Percentiles rank a stretch among this genome's conserved stretches.
These are phyloP conservation scores for Mytilinidion resinicola DNA, from an alignment of 495 filamentous ascomycete genomes.

Conservation along the genomic window DNA sequence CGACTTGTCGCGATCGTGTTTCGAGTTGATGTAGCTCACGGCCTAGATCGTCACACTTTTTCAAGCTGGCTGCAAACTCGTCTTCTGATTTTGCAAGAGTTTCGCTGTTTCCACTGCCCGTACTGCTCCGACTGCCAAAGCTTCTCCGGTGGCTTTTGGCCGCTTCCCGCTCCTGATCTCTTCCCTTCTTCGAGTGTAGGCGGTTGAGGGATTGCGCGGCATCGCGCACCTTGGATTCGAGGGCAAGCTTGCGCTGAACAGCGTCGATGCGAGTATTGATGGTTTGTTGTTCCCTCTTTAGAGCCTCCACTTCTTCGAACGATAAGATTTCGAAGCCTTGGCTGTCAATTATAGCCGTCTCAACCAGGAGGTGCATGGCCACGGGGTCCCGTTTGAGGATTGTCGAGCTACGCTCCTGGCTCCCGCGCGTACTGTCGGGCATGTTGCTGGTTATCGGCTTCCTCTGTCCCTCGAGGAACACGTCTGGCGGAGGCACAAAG, in stretches of 20 bases:
- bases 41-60: constrained; percentile 79
- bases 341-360: constrained; percentile 87
- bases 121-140: constrained; percentile 43
- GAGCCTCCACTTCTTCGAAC: constrained; percentile 78
- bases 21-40: constrained; percentile 73
- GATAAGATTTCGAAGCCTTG: constrained; percentile 76
- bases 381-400: constrained; percentile 45
- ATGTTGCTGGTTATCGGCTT: constrained; percentile 5
- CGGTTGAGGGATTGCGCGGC: constrained; percentile 79
- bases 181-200: constrained; percentile 57
- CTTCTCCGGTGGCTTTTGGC: constrained; percentile 43
- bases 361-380: constrained; percentile 79
- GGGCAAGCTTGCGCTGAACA: constrained; percentile 71
- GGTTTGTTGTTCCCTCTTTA: constrained; percentile 76
- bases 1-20: constrained; percentile 61
- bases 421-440: constrained; percentile 8
- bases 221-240: constrained; percentile 90
- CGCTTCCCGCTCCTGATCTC: background rate
- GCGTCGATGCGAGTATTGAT: constrained; percentile 70
- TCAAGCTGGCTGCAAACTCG: constrained; percentile 65
- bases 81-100: constrained; percentile 57
- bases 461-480: constrained; percentile 19
- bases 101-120: constrained; percentile 28
- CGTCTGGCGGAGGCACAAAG: constrained; percentile 25
- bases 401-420: constrained; percentile 12